Percentiles rank a stretch among this genome's conserved stretches.
Conservation (phyloP, 2,329 filamentous ascomycete genomes). For the Sordariomycetes sp. region DNA sequence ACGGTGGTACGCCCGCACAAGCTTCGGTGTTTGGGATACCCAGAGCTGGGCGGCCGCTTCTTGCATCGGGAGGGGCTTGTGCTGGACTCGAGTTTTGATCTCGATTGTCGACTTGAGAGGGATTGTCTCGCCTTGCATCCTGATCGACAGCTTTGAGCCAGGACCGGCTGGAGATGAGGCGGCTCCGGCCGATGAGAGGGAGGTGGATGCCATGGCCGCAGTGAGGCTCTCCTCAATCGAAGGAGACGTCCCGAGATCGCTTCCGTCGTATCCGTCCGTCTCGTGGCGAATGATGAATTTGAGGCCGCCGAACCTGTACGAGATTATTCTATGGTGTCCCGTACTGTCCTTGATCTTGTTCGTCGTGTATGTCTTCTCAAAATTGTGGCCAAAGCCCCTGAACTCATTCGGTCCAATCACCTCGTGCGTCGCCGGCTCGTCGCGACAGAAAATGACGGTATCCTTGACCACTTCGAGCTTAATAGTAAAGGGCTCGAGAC, state of each 20-base stretch:
- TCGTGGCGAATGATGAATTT: slow-evolving; percentile 27
- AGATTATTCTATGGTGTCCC: slow-evolving; percentile 30
- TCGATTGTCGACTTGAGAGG: slow-evolving; percentile 24
- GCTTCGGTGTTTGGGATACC: slow-evolving; percentile 29
- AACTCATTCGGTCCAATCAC: slow-evolving; percentile 20
- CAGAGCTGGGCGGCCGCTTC: slow-evolving; percentile 27
- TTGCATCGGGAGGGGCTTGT: slow-evolving; percentile 17
- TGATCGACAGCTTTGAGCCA: slow-evolving; percentile 16
- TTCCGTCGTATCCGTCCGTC: slow-evolving; percentile 17
- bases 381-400: slow-evolving; percentile 27
- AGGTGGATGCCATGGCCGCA: slow-evolving; percentile 12
- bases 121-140: slow-evolving; percentile 15
- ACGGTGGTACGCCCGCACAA: slow-evolving; percentile 28
- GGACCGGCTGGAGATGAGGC: neutral
- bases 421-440: slow-evolving; percentile 14
- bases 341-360: slow-evolving; percentile 19
- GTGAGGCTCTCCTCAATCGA: slow-evolving; percentile 9
- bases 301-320: slow-evolving; percentile 26
- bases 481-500: slow-evolving; percentile 23
- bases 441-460: slow-evolving; percentile 23
- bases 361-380: slow-evolving; percentile 28
- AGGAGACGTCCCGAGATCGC: neutral
- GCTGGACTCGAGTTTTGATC: slow-evolving; percentile 26
- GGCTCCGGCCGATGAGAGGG: slow-evolving; percentile 9
- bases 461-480: slow-evolving; percentile 20